Percentiles rank a stretch among this genome's conserved stretches.
phyloP scores from a whole-genome alignment of 108 stramenopile genomes.

The Nannochloropsis gaditana region DNA sequence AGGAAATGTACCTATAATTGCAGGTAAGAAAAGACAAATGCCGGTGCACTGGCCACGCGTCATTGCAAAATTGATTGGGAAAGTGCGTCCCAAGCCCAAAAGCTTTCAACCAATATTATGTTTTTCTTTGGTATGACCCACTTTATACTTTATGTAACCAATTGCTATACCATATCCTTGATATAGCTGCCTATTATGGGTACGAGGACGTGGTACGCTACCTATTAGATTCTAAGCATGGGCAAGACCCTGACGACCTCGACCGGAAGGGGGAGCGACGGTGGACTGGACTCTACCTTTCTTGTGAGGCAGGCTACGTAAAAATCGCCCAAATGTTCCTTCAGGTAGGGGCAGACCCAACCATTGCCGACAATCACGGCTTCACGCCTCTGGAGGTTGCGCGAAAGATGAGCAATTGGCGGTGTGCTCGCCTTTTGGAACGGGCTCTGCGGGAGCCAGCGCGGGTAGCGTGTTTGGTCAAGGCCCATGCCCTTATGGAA shows the following conservation, averaged over 20 bases:
- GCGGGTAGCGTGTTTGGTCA: background rate
- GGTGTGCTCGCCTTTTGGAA: background rate
- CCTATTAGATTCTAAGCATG: background rate
- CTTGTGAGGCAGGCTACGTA: conserved; percentile 15
- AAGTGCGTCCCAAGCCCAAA: too few species aligned
- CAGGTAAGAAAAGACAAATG: background rate
- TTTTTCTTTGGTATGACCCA: too few species aligned
- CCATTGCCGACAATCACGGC: background rate
- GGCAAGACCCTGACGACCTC: background rate
- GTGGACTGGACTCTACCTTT: background rate
- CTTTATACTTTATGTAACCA: too few species aligned
- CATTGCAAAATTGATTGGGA: too few species aligned
- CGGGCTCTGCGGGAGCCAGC: background rate
- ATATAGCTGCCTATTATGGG: background rate
- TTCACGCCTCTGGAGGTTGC: background rate
- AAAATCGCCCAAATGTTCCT: background rate
- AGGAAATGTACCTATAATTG: conserved; percentile 13
- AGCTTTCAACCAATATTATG: too few species aligned
- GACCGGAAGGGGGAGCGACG: background rate
- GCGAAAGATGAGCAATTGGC: background rate
- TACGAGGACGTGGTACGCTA: background rate
- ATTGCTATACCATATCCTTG: too few species aligned
- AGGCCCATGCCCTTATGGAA: background rate
- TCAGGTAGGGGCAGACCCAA: background rate
- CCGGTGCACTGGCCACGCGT: too few species aligned